Evolutionary conservation across 192 early-diverging fungal species (phyloP).

Genomic region (Coemansia guatemalensis): DNA sequence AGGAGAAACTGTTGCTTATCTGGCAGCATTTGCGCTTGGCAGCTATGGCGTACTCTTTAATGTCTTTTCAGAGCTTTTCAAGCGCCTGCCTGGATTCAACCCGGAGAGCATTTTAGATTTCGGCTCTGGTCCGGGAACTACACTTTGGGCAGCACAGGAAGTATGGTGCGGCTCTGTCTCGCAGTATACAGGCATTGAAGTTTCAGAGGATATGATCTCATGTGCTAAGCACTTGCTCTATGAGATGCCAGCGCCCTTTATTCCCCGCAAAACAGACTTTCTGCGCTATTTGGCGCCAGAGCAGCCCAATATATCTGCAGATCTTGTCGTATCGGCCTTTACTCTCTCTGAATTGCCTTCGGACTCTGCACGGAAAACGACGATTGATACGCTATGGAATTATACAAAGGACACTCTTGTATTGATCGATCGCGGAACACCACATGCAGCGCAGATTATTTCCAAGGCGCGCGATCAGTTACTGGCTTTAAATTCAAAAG

Average conservation of each 20-base stretch:
- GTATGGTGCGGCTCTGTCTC: constrained; percentile 54
- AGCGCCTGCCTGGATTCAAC: constrained; percentile 61
- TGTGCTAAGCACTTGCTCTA: constrained; percentile 59
- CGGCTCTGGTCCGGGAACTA: constrained; percentile 82
- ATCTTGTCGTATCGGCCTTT: constrained; percentile 77
- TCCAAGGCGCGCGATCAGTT: constrained; percentile 67
- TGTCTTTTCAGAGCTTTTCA: constrained; percentile 63
- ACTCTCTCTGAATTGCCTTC: constrained; percentile 71
- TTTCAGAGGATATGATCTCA: constrained; percentile 75
- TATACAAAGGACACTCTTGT: constrained; percentile 75
- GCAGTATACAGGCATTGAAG: constrained; percentile 65
- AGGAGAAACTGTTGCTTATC: constrained; percentile 70
- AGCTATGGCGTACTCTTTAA: constrained; percentile 69
- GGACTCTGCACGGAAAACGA: constrained; percentile 60
- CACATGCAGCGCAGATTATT: constrained; percentile 66
- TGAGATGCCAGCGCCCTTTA: constrained; percentile 1
- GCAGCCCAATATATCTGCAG: constrained; percentile 25
- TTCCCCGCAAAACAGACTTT: constrained; percentile 28
- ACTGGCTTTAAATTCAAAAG: constrained; percentile 42
- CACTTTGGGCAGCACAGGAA: constrained; percentile 71
- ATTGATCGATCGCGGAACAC: constrained; percentile 83
- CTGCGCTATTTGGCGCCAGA: constrained; percentile 64
- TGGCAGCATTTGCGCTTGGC: constrained; percentile 62
- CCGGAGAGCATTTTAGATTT: constrained; percentile 73
- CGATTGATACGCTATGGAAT: constrained; percentile 75